Percentiles rank a stretch among this genome's conserved stretches.
These are phyloP conservation scores for Penicilliopsis zonata DNA, from an alignment of 495 filamentous ascomycete genomes.

Conservation along the genomic window DNA sequence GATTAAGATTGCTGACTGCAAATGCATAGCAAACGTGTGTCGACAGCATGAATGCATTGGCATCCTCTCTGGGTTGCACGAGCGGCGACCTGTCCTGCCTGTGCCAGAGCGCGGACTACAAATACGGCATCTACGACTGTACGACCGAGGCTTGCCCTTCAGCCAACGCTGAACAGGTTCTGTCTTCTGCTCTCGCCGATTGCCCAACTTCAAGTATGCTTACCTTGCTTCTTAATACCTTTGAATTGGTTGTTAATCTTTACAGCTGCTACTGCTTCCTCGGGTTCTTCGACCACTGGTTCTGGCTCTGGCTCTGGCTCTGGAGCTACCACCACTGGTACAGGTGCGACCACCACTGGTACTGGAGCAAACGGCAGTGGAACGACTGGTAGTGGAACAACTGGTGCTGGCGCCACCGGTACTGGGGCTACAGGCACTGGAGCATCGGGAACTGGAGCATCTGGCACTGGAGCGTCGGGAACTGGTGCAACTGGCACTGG, in stretches of 20 bases:
- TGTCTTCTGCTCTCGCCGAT: conserved; percentile 22
- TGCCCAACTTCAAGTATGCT: conserved; percentile 17
- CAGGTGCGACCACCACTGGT: not conserved
- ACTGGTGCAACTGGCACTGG: not conserved
- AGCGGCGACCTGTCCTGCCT: conserved; percentile 50
- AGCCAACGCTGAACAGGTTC: conserved; percentile 25
- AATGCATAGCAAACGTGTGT: conserved; percentile 55
- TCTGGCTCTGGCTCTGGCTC: conserved; percentile 9
- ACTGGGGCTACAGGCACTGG: not conserved
- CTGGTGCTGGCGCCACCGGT: conserved; percentile 3
- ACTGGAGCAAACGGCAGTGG: not conserved
- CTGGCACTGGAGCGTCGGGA: too few species aligned
- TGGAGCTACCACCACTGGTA: conserved; percentile 5
- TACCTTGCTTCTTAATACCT: not conserved
- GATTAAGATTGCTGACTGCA: conserved; percentile 5
- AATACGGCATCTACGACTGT: conserved; percentile 72
- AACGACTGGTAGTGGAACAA: conserved; percentile 1
- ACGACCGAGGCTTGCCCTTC: conserved; percentile 49
- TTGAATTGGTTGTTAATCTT: not conserved
- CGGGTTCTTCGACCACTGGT: conserved; percentile 12
- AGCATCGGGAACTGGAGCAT: not conserved
- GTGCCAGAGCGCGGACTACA: conserved; percentile 56
- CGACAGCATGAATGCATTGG: conserved; percentile 57
- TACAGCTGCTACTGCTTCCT: conserved; percentile 2
- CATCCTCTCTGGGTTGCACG: conserved; percentile 46